Conservation (phyloP, 1,284 basidiomycete genomes). For the Leccinum cinnamomeum region DNA sequence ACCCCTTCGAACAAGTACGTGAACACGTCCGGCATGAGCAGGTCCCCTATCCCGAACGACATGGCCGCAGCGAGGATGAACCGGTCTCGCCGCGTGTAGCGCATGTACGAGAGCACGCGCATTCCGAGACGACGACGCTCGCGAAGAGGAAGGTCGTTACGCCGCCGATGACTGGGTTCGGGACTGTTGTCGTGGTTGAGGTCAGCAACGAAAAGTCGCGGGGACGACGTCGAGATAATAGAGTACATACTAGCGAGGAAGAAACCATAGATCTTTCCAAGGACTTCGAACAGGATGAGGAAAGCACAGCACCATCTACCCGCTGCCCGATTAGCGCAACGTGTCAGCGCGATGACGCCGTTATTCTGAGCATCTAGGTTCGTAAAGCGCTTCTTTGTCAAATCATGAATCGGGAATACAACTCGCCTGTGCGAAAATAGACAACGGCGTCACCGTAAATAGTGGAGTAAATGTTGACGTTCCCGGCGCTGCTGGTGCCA, state of each 20-base stretch:
- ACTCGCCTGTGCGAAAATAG: constrained; percentile 72
- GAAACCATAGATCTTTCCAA: constrained; percentile 80
- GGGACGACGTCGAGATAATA: background rate
- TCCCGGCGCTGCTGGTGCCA: constrained; percentile 75
- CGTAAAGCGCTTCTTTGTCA: background rate
- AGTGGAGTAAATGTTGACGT: constrained; percentile 67
- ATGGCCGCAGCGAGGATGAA: constrained; percentile 66
- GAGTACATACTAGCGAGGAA: constrained; percentile 56
- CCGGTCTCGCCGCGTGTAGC: constrained; percentile 44
- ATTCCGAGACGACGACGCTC: constrained; percentile 68
- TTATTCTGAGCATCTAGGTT: constrained; percentile 57
- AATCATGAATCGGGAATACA: background rate
- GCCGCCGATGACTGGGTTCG: constrained; percentile 80
- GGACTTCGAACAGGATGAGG: constrained; percentile 70
- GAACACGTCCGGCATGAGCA: constrained; percentile 62
- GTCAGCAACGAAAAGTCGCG: background rate
- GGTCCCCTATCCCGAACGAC: constrained; percentile 71
- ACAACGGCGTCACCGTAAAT: constrained; percentile 80
- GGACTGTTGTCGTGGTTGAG: constrained; percentile 31
- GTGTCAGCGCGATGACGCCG: constrained; percentile 76
- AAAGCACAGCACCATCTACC: constrained; percentile 74
- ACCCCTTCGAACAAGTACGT: constrained; percentile 71
- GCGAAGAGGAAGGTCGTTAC: constrained; percentile 80
- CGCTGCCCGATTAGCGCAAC: constrained; percentile 72
- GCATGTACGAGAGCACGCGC: constrained; percentile 66